A percentile compares a stretch with the other conserved stretches of the same genome.
phyloP scores from a whole-genome alignment of 106 monocot genomes.

The Iris macrosiphon region DNA sequence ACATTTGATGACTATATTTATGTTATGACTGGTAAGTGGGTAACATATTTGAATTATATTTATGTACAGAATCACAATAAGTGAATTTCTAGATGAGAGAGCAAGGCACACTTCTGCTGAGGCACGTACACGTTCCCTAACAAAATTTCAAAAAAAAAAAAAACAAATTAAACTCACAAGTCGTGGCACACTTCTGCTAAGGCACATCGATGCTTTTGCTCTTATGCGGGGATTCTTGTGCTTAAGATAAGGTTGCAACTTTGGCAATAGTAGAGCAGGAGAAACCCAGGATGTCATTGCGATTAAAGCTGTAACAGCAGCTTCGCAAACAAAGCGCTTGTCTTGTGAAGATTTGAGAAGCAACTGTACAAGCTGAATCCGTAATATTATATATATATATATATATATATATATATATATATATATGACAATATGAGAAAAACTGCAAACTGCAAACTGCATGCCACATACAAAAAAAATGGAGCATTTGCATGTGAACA shows the following conservation, averaged over 20 bases:
- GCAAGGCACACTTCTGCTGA: too few relatives aligned
- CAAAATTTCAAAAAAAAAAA: too few relatives aligned
- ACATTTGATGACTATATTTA: too few relatives aligned
- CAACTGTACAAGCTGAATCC: constrained; percentile 73
- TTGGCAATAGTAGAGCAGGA: constrained; percentile 67
- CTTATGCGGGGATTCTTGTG: constrained; percentile 79
- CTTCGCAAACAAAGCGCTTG: constrained; percentile 99
- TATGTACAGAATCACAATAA: too few relatives aligned
- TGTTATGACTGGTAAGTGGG: too few relatives aligned
- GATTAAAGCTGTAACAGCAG: constrained; percentile 73
- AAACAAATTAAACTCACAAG: constrained; percentile 46
- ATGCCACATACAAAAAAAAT: background rate
- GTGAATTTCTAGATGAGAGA: too few relatives aligned
- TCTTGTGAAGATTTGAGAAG: constrained; percentile 98
- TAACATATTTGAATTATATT: too few relatives aligned
- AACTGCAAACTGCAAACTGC: background rate
- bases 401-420: too few relatives aligned
- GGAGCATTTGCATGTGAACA: background rate
- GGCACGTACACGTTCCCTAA: too few relatives aligned
- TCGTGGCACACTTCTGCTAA: constrained; percentile 69
- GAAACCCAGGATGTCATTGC: constrained; percentile 80
- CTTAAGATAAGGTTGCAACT: constrained; percentile 79
- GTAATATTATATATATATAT: too few relatives aligned
- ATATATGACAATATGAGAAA: background rate
- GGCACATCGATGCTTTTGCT: constrained; percentile 89